Conservation (phyloP, 768 basidiomycete species). For the Mycena vulgaris region DNA sequence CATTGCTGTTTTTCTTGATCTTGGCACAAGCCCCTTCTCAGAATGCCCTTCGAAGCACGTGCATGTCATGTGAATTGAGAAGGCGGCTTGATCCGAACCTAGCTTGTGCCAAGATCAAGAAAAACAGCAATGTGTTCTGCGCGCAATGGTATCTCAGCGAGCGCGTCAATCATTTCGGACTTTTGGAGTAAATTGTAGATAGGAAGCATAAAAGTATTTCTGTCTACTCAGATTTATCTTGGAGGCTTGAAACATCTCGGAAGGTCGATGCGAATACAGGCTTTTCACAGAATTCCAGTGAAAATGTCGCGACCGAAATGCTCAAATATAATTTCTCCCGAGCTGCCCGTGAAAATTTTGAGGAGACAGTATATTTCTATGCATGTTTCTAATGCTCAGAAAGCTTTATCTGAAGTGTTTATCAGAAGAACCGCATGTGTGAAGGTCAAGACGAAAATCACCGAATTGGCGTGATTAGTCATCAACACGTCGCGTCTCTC, state of each 20-base stretch:
- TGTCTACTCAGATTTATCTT: background rate
- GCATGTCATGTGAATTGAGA: no score
- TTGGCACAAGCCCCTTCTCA: no score
- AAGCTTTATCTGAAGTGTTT: background rate
- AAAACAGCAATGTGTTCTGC: conserved; percentile 5
- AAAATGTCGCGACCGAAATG: background rate
- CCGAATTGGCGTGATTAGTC: conserved; percentile 5
- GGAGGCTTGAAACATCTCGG: background rate
- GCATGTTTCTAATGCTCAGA: background rate
- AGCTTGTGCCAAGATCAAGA: no score
- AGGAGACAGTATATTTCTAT: background rate
- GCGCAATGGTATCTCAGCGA: background rate
- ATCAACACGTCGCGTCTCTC: conserved; percentile 2
- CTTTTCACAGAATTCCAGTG: no score
- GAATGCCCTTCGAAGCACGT: no score
- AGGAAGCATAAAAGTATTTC: background rate
- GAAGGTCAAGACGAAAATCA: background rate
- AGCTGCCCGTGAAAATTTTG: background rate
- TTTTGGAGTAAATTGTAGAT: background rate
- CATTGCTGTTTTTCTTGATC: conserved; percentile 9
- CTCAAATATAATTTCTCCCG: background rate
- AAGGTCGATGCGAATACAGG: background rate
- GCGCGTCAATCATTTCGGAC: background rate
- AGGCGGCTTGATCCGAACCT: no score
- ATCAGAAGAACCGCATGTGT: background rate